Evolutionary conservation across 1,284 basidiomycete species (phyloP), one percentile per base, ranked within the genome.

Genomic region (Pseudozyma sp.): DNA sequence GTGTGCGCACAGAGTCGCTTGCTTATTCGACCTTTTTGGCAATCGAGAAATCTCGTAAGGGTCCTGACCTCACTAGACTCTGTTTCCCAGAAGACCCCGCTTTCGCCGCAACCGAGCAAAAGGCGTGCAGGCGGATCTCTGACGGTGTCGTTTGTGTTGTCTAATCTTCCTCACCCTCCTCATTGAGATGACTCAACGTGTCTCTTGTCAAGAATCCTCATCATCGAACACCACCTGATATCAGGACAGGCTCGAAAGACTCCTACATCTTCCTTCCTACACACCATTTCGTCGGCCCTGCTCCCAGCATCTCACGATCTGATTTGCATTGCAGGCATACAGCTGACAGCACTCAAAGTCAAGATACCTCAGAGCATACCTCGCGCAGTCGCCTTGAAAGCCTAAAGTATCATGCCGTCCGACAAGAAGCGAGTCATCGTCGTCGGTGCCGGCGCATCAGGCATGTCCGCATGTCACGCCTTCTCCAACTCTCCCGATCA

Each of bases 381-480:
- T 48, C 14, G 19, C 13, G 42, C 58, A 55, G 59, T 58, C 35
- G 36, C 50, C 14, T 38, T 57, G 11, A 69, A 69, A 43, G 67
- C 52, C 60, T 51, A 25, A n/a, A 36, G 36, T 58, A 70, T 63
- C 25, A 31, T 31, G 25, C 25, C 25, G 25, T 31, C 25, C 25
- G 14, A 52, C 21, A 77, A 77, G 71, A 82, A 81, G 55, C 71
- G 80, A n/a, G 77, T 82, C 55, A 66, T 77, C 35, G 73, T 82
- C 56, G 78, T 82, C 39, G 80, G 80, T 2, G 79, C 61, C 3
- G 80, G 80, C 9, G 71, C 71, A 2, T 63, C 74, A 1, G 80
- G 79, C 53, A 79, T 82, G 76, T 70, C 78, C 8, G 75, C 80
- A 2, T 72, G 70, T 48, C 78, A 82, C 49, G 62, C 78, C 47